Base-by-base conservation (phyloP, 176 grass and related monocot genomes). In the Luzula sylvatica region DNA sequence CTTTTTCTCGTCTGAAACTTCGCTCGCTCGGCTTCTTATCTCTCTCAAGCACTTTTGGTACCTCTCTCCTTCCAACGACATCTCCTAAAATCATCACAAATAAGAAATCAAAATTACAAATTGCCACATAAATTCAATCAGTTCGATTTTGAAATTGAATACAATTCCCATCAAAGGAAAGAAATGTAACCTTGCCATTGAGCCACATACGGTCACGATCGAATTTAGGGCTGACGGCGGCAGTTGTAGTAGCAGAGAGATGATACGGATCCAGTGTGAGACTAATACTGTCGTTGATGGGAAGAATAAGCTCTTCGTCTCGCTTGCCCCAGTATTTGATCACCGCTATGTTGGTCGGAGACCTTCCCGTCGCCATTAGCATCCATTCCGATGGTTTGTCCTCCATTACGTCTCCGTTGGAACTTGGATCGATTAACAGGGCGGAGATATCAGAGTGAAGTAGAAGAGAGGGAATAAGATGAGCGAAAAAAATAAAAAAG, bases 311-410 rank as follows among this genome's bases (percentile, higher is more conserved):
- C 22, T 61, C 71, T 75, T 90, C 92, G 68, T 90, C 92, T 32
- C 92, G 74, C 92, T 96, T 96, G 0, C 92, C 92, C 92, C 85
- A 96, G 74, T 96, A 96, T 74, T 90, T 96, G 53, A 96, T 96
- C 26, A 96, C 81, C 5, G 92, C 92, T 35, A 96, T 96, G 85
- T 96, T 96, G 46, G 92, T 96, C 8, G 92, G 92, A 12, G 92
- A 71, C 28, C 81, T 69, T 7, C 70, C 92, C 58, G 92, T 96
- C 32, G 81, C 85, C 92, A 74, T 96, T 38, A 90, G 57, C 20
- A 86, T 65, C 92, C 92, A 96, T 15, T 71, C 72, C 74, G 26
- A 11, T 38, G 15, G 23, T 39, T 61, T 66, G 46, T 15, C 15
- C 26, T 35, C 67, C 66, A 71, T 71, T 53, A 7, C 30, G 47